Conservation (phyloP, 257 asterid genomes). For the Nicotiana paniculata region DNA sequence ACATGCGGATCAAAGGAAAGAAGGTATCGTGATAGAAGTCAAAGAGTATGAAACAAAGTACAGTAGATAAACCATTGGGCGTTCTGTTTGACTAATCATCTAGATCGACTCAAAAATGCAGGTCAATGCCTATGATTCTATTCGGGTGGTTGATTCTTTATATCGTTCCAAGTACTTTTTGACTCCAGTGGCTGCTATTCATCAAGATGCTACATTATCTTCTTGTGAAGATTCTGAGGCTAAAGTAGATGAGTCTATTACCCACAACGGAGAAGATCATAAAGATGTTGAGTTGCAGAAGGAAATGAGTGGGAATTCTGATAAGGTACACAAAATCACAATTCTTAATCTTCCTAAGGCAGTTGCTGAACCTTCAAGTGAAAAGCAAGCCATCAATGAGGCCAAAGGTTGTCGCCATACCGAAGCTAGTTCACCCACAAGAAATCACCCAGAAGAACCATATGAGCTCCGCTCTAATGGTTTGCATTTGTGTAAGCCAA, state of each 20-base stretch:
- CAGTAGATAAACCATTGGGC: not conserved
- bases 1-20: not conserved
- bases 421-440: conserved; percentile 26
- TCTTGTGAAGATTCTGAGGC: conserved; percentile 20
- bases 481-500: conserved; percentile 42
- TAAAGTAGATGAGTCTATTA: conserved; percentile 21
- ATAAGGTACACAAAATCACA: conserved; percentile 65
- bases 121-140: conserved; percentile 73
- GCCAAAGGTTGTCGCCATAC: conserved; percentile 21
- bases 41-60: not conserved
- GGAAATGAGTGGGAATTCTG: conserved; percentile 24
- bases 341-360: conserved; percentile 64
- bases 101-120: conserved; percentile 19
- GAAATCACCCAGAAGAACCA: conserved; percentile 20
- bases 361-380: conserved; percentile 29
- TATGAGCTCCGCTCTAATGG: conserved; percentile 22
- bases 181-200: conserved; percentile 33
- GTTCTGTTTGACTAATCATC: conserved; percentile 1
- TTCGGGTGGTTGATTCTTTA: conserved; percentile 67
- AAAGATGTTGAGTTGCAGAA: conserved; percentile 17
- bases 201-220: conserved; percentile 23
- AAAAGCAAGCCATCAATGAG: conserved; percentile 22
- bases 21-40: not conserved
- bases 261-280: conserved; percentile 17
- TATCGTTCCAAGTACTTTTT: conserved; percentile 81